These are phyloP conservation scores for Yarrowia osloensis DNA, from an alignment of 805 yeast species.

Conservation along the genomic window DNA sequence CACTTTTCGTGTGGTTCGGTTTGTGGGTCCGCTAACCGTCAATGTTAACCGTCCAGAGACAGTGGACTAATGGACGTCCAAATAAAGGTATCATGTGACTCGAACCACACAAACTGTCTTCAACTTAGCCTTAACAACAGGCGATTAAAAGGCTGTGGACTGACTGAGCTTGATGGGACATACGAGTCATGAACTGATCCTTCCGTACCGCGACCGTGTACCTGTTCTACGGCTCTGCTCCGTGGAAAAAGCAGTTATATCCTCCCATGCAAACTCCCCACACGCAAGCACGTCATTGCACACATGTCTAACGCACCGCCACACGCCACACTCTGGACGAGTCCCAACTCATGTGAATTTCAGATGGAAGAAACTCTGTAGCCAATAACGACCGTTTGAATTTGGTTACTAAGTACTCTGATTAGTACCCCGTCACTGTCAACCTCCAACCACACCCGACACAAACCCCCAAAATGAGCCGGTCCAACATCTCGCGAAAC, in stretches of 20 bases:
- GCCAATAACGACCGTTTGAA: constrained; percentile 11
- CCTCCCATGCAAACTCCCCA: neutral
- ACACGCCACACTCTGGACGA: neutral
- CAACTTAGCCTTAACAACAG: neutral
- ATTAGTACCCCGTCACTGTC: neutral
- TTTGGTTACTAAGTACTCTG: constrained; percentile 2
- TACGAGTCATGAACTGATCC: no score
- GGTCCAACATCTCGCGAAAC: constrained; percentile 12
- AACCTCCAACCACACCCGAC: neutral
- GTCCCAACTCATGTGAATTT: constrained; percentile 12
- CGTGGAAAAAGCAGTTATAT: neutral
- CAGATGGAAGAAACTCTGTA: constrained; percentile 14
- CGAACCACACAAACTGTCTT: neutral
- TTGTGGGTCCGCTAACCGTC: neutral
- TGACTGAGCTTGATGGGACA: neutral
- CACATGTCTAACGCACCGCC: neutral
- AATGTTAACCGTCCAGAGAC: neutral
- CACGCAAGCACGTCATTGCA: neutral
- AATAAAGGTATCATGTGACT: neutral
- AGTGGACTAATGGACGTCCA: no score
- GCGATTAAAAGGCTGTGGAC: neutral
- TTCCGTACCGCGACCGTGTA: no score
- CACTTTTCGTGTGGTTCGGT: neutral
- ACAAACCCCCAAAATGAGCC: neutral
- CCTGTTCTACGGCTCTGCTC: no score